Evolutionary conservation across 441 rosid species (phyloP).

Genomic region (Biscutella laevigata): DNA sequence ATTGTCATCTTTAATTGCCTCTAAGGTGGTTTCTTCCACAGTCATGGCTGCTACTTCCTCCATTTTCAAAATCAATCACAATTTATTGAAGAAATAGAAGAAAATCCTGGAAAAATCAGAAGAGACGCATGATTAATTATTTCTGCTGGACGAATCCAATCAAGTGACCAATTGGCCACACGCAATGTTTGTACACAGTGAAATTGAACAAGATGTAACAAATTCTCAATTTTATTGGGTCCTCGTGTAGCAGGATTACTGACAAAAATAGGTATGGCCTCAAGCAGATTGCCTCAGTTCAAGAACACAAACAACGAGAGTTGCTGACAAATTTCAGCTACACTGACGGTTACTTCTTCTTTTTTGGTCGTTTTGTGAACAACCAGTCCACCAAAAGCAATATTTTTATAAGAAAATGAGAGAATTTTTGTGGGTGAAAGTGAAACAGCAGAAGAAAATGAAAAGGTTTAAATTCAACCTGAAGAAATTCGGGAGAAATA

Average conservation of each 20-base stretch:
- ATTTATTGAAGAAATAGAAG: slow-evolving; percentile 1
- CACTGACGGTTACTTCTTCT: slow-evolving; percentile 25
- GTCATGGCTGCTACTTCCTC: slow-evolving; percentile 42
- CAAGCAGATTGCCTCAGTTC: not conserved
- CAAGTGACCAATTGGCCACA: not conserved
- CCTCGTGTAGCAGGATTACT: not conserved
- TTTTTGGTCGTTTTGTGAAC: slow-evolving; percentile 11
- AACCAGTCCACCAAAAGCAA: slow-evolving; percentile 2
- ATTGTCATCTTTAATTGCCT: slow-evolving; percentile 31
- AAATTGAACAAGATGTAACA: not conserved
- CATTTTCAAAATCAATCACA: slow-evolving; percentile 33
- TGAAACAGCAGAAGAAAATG: slow-evolving; percentile 4
- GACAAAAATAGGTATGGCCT: not conserved
- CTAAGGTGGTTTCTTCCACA: slow-evolving; percentile 31
- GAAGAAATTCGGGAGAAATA: not conserved
- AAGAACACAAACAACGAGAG: slow-evolving; percentile 11
- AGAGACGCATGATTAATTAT: slow-evolving; percentile 4
- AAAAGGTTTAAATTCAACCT: not conserved
- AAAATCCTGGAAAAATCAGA: slow-evolving; percentile 18
- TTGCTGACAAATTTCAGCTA: slow-evolving; percentile 15
- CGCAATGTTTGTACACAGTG: not conserved
- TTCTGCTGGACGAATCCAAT: no score
- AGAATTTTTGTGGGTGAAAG: not conserved
- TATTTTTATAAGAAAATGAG: not conserved
- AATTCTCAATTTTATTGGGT: not conserved